These are phyloP conservation scores for Paecilomyces sp. DNA, from an alignment of 2,329 filamentous ascomycete genomes.

Conservation along the genomic window DNA sequence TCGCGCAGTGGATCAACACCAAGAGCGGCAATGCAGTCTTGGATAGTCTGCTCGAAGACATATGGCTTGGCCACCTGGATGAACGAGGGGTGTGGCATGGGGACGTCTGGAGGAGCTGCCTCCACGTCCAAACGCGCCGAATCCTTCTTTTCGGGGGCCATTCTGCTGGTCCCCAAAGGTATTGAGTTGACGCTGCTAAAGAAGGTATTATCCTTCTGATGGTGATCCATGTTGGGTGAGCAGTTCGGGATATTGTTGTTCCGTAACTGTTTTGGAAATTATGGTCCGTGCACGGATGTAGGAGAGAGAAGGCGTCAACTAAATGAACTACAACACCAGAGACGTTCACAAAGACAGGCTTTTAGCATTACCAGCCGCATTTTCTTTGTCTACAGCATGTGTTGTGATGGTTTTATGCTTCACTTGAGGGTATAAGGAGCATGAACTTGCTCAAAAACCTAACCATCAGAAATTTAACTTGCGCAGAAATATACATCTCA, in stretches of 20 bases:
- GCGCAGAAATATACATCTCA: no score
- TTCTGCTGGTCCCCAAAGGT: not conserved
- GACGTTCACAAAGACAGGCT: not conserved
- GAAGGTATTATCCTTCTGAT: not conserved
- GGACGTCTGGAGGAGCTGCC: slow-evolving; percentile 8
- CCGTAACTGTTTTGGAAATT: not conserved
- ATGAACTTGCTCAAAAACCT: no score
- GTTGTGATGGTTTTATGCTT: no score
- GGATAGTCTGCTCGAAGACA: slow-evolving; percentile 72
- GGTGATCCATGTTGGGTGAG: not conserved
- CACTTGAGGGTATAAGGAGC: no score
- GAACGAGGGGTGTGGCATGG: slow-evolving; percentile 54
- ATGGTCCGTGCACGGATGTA: not conserved
- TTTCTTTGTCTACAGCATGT: not conserved
- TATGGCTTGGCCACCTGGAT: slow-evolving; percentile 66
- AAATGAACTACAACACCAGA: not conserved
- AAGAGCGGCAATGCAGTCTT: slow-evolving; percentile 62
- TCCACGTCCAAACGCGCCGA: not conserved
- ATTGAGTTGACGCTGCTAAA: not conserved
- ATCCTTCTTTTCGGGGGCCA: slow-evolving; percentile 1
- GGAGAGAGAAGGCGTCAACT: not conserved
- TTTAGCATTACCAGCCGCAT: not conserved
- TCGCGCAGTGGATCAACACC: slow-evolving; percentile 71
- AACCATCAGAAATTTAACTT: no score
- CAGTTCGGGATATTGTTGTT: not conserved